These are phyloP conservation scores for Sinapis alba DNA, from an alignment of 441 rosid genomes.

Conservation along the genomic window DNA sequence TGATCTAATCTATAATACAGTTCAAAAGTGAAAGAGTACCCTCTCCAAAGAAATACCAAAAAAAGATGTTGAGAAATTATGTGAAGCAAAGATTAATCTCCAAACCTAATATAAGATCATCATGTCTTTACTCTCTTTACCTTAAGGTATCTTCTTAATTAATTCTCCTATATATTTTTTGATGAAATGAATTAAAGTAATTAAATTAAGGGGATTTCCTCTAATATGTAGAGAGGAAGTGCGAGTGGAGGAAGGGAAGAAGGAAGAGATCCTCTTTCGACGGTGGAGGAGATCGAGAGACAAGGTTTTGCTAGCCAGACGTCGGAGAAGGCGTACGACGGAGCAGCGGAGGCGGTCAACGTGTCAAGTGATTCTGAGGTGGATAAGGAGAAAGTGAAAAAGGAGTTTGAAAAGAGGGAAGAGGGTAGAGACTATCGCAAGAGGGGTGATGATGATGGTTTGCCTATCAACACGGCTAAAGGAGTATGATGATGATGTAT, in stretches of 20 bases:
- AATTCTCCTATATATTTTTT: background rate
- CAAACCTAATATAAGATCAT: slow-evolving; percentile 5
- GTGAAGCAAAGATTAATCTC: slow-evolving; percentile 17
- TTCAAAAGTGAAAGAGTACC: background rate
- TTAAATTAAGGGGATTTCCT: background rate
- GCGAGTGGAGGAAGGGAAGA: slow-evolving; percentile 35
- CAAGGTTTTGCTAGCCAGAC: slow-evolving; percentile 37
- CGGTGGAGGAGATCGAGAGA: slow-evolving; percentile 33
- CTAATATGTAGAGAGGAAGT: slow-evolving; percentile 33
- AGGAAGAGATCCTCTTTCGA: slow-evolving; percentile 37
- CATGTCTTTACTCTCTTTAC: slow-evolving; percentile 26
- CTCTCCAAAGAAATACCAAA: background rate
- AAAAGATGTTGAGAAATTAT: slow-evolving; percentile 26
- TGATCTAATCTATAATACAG: background rate
- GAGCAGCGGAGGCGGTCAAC: background rate
- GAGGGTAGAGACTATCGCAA: background rate
- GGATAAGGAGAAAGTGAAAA: slow-evolving; percentile 24
- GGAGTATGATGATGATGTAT: slow-evolving; percentile 21
- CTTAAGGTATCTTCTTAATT: background rate
- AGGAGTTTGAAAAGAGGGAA: slow-evolving; percentile 12
- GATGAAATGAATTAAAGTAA: background rate
- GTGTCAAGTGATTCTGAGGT: slow-evolving; percentile 22
- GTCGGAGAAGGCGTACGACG: slow-evolving; percentile 33
- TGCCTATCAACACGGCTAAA: slow-evolving; percentile 36
- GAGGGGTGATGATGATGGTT: slow-evolving; percentile 19